Evolutionary conservation across 1,284 basidiomycete genomes (phyloP).

Genomic region (Cutaneotrichosporon sp.): DNA sequence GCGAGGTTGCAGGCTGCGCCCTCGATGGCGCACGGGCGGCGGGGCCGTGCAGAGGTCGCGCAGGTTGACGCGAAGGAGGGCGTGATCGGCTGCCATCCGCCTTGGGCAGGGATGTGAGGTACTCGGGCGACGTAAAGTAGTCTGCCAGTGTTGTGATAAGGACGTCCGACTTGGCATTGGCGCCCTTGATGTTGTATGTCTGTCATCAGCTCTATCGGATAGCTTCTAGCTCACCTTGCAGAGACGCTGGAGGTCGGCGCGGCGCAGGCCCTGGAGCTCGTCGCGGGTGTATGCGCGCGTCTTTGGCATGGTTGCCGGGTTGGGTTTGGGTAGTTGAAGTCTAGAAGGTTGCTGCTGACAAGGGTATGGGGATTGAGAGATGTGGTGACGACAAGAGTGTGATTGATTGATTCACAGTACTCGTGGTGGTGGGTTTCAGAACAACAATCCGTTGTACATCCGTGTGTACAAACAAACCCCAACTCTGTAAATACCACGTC

Average conservation of each 20-base stretch:
- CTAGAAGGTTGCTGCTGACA: background rate
- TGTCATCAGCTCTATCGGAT: slow-evolving; percentile 14
- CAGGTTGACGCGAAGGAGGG: background rate
- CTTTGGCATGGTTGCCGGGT: slow-evolving; percentile 28
- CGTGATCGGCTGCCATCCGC: background rate
- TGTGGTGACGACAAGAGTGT: too few species aligned
- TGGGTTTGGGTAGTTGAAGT: too few species aligned
- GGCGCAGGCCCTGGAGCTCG: slow-evolving; percentile 41
- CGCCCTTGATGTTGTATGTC: slow-evolving; percentile 49
- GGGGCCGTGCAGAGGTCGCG: background rate
- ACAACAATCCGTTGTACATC: too few species aligned
- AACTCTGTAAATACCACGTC: too few species aligned
- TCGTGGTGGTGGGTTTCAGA: too few species aligned
- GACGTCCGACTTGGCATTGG: slow-evolving; percentile 41
- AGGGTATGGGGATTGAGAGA: too few species aligned
- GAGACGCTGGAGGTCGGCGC: slow-evolving; percentile 46
- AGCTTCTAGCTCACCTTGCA: slow-evolving; percentile 47
- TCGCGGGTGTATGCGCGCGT: slow-evolving; percentile 39
- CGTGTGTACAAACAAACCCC: too few species aligned
- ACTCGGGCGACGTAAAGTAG: slow-evolving; percentile 36
- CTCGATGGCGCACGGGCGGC: too few species aligned
- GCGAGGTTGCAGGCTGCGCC: too few species aligned
- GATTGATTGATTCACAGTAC: too few species aligned
- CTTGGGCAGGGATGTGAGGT: slow-evolving; percentile 17
- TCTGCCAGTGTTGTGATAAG: slow-evolving; percentile 36